Base-by-base conservation (phyloP, 2,329 filamentous ascomycete genomes). In the Dactylellina drechsleri region DNA sequence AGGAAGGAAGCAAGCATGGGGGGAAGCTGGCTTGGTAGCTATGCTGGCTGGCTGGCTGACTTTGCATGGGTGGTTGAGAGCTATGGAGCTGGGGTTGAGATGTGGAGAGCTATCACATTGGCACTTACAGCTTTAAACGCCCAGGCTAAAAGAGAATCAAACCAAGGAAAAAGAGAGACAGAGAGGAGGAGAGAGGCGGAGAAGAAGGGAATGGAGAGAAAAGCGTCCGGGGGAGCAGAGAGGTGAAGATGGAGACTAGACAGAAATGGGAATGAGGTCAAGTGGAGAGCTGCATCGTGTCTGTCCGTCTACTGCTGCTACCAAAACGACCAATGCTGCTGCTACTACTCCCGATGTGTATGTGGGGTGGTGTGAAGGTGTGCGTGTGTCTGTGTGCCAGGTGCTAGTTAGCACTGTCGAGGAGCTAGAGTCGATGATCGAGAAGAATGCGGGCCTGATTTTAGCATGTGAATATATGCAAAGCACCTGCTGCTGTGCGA, bases 201-300 rank as follows among this genome's bases (percentile, higher is more conserved):
- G 66, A 53, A 59, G 18, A 53, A 59, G 18, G 50, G 45, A 18
- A 18, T 43, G 43, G 36, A 31, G 65, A 54, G 54, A 45, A 56
- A 47, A 28, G 26, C 43, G 54, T 23, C 28, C n/a, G 28, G 16
- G 23, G 31, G 31, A n/a, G 41, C 16, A 18, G n/a, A 40, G 41
- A 5, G 59, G 31, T 52, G 59, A 47, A 18, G 15, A 18, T 58
- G 40, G 66, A 13, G n/a, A 58, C 70, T 74, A 74, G 57, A 43
- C 41, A 59, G 57, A 74, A 74, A 67, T 41, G 36, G 70, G 70
- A 74, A 74, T 74, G 70, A 74, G 70, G 70, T 66, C 68, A 73
- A 73, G 57, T 74, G 62, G 62, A 66, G 56, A 59, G 58, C 67
- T 72, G 67, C 67, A 72, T 62, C 28, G 5, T 36, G 31, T 36